Evolutionary conservation across 23 red algal species (phyloP).

Genomic region (Porphyridium purpureum): DNA sequence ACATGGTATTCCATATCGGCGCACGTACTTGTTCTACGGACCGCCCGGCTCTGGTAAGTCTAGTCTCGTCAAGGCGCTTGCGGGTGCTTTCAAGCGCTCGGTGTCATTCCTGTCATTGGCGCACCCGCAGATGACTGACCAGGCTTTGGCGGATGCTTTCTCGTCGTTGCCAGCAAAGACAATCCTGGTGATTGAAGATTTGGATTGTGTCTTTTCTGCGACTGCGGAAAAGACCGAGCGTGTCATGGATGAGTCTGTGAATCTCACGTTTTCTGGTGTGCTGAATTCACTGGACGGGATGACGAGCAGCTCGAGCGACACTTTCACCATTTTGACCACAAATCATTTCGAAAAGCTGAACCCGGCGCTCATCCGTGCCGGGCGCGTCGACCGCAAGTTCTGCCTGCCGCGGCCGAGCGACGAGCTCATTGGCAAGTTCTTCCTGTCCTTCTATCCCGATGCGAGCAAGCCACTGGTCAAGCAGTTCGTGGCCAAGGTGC

Average conservation of each 20-base stretch:
- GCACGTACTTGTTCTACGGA: conserved; percentile 59
- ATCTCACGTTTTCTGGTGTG: conserved; percentile 57
- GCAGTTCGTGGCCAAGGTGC: too few species aligned
- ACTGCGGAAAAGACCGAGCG: conserved; percentile 32
- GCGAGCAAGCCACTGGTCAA: too few species aligned
- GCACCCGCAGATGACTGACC: conserved; percentile 40
- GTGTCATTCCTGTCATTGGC: conserved; percentile 47
- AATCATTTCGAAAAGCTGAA: conserved; percentile 57
- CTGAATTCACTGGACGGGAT: conserved; percentile 56
- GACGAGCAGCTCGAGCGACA: conserved; percentile 13
- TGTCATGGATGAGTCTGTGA: background rate
- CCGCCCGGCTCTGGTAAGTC: conserved; percentile 55
- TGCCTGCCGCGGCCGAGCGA: conserved; percentile 32
- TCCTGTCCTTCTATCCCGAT: conserved; percentile 33
- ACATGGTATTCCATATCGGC: conserved; percentile 40
- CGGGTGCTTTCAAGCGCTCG: conserved; percentile 31
- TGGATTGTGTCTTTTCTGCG: conserved; percentile 59
- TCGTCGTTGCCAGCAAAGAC: conserved; percentile 14
- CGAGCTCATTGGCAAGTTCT: conserved; percentile 24
- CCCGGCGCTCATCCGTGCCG: conserved; percentile 37
- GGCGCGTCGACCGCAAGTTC: conserved; percentile 44
- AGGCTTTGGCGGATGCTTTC: conserved; percentile 34
- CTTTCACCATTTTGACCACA: conserved; percentile 45
- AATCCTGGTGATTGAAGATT: conserved; percentile 47
- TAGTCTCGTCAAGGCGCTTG: conserved; percentile 27